Percentiles rank a stretch among this genome's conserved stretches.
Evolutionary conservation across 129 eudicot genomes (phyloP).

Genomic region (Centrapalus pauciflorus): DNA sequence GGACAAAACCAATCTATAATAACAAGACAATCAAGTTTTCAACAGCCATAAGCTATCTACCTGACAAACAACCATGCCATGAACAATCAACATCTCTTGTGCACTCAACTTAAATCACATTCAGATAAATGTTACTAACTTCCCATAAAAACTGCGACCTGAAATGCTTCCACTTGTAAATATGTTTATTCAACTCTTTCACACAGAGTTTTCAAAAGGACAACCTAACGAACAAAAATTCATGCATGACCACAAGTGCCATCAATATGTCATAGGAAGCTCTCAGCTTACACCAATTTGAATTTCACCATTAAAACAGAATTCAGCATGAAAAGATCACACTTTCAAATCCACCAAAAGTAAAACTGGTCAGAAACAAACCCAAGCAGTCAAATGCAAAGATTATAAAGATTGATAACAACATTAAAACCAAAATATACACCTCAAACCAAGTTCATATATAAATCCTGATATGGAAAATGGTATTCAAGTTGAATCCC

Average conservation of each 20-base stretch:
- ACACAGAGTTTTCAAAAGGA: not conserved
- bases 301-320: not conserved
- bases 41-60: not conserved
- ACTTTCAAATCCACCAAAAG: not conserved
- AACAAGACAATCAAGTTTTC: not conserved
- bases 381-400: not conserved
- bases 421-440: not conserved
- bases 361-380: not conserved
- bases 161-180: not conserved
- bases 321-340: not conserved
- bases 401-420: not conserved
- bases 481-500: not conserved
- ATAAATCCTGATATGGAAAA: not conserved
- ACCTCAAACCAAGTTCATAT: not conserved
- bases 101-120: not conserved
- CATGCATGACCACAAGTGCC: not conserved
- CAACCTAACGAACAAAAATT: not conserved
- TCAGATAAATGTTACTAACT: not conserved
- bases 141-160: not conserved
- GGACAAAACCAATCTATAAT: not conserved
- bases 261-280: not conserved
- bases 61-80: not conserved
- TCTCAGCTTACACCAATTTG: not conserved
- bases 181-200: slow-evolving; percentile 1
- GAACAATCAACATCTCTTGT: not conserved